Evolutionary conservation across 495 filamentous ascomycete genomes (phyloP), one percentile per base, ranked within the genome.

Genomic region (Chaetomium tenue): DNA sequence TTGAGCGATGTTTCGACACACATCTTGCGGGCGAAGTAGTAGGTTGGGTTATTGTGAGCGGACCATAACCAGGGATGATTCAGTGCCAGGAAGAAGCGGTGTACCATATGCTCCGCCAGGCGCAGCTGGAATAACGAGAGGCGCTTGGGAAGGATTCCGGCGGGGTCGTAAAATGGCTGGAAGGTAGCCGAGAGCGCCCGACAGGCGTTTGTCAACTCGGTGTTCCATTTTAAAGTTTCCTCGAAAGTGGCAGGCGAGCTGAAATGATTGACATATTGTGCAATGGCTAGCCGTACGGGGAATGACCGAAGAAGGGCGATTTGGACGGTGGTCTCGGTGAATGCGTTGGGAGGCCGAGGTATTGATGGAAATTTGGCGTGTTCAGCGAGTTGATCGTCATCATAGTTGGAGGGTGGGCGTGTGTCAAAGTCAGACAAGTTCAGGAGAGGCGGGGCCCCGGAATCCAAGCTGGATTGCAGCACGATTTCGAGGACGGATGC

Each of bases 401-500:
- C 75, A 25, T 84, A 79, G 60, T 88, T 88, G 28, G 78, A 71
- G 13, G 83, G 81, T 8, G 80, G 77, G 7, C 77, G 74, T 3
- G 83, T 84, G 61, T 88, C 86, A 61, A 82, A 88, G 67, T 89
- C 86, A 0, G 76, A 73, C 5, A 74, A 64, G 5, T 83, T 77
- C 12, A 89, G 58, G 13, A 85, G 75, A 13, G 86, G 83, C 0
- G 84, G 81, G 65, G 85, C 84, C 0, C 86, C 87, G 2, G 83
- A 78, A 53, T 86, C 83, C 28, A 89, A 62, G 51, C 85, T 81
- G 6, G 87, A 80, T 61, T 87, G 83, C n/a, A 88, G 68, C 26
- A 81, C 77, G 8, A 88, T 74, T 71, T 89, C 87, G 39, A 89
- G 62, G 18, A 88, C 83, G 1, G 85, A 87, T n/a, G 81, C 83